phyloP scores from a whole-genome alignment of 345 rosid genomes.

The Citrus australasica region DNA sequence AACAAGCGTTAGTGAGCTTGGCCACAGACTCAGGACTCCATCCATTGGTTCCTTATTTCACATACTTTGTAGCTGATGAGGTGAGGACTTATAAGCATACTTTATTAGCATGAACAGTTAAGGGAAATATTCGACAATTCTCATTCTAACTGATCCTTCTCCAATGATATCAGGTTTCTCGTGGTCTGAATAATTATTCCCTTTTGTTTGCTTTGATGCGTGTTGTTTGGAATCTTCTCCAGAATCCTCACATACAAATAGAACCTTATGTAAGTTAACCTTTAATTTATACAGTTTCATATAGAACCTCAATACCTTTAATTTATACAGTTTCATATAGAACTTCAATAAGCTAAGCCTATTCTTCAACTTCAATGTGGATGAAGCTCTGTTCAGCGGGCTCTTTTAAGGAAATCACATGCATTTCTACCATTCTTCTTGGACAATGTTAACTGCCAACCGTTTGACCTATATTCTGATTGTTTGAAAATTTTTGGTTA shows the following conservation, averaged over 20 bases:
- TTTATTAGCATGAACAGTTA: background rate
- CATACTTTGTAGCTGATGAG: conserved; percentile 91
- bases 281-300: conserved; percentile 9
- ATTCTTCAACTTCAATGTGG: background rate
- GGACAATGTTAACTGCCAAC: background rate
- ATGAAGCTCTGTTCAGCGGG: background rate
- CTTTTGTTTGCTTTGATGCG: conserved; percentile 96
- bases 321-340: conserved; percentile 2
- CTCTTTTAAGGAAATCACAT: background rate
- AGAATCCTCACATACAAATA: conserved; percentile 83
- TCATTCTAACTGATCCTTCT: conserved; percentile 19
- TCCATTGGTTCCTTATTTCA: conserved; percentile 96
- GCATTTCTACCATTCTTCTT: background rate
- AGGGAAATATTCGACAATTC: conserved; percentile 1
- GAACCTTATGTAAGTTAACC: conserved; percentile 85
- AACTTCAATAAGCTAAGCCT: conserved; percentile 7
- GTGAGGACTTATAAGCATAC: conserved; percentile 36
- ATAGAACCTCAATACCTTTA: background rate
- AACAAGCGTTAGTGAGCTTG: conserved; percentile 88
- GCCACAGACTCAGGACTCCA: conserved; percentile 96
- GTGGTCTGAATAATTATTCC: conserved; percentile 69
- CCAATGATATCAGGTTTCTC: conserved; percentile 63
- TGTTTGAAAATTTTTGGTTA: background rate
- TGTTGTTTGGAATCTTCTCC: conserved; percentile 78
- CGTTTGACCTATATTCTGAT: background rate